Evolutionary conservation across 805 yeast genomes (phyloP).

Genomic region (Wickerhamiella kurtzmanii): DNA sequence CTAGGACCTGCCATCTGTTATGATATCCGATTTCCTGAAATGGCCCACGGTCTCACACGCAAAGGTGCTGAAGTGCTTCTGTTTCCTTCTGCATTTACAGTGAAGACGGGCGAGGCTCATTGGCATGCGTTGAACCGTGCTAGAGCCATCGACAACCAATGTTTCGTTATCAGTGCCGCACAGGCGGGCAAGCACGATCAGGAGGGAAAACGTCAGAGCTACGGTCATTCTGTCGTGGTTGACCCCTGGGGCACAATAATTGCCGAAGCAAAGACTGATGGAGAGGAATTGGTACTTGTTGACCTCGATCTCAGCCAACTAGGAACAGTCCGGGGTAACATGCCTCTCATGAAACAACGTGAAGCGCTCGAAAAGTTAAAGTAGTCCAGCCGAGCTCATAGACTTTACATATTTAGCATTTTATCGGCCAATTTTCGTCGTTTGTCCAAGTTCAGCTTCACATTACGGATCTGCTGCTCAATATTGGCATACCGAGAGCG

Average conservation of each 20-base stretch:
- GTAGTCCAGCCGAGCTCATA: background rate
- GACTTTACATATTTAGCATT: background rate
- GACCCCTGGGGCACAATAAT: slow-evolving; percentile 84
- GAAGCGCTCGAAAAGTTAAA: background rate
- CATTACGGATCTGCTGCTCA: slow-evolving; percentile 9
- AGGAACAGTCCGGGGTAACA: slow-evolving; percentile 43
- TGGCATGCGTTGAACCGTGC: slow-evolving; percentile 73
- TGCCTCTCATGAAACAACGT: slow-evolving; percentile 58
- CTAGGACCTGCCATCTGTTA: slow-evolving; percentile 66
- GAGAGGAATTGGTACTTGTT: slow-evolving; percentile 63
- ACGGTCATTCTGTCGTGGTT: slow-evolving; percentile 76
- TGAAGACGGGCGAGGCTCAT: slow-evolving; percentile 82
- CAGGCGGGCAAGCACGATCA: slow-evolving; percentile 69
- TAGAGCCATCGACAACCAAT: slow-evolving; percentile 79
- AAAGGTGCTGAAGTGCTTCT: slow-evolving; percentile 66
- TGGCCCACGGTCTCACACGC: slow-evolving; percentile 48
- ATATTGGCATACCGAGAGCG: slow-evolving; percentile 7
- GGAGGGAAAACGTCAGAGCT: slow-evolving; percentile 56
- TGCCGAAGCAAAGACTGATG: slow-evolving; percentile 68
- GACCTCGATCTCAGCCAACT: slow-evolving; percentile 52
- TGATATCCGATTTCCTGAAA: slow-evolving; percentile 73
- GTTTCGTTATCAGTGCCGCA: slow-evolving; percentile 79
- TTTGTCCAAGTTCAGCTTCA: slow-evolving; percentile 2
- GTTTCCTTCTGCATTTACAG: slow-evolving; percentile 87
- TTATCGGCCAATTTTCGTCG: background rate